A percentile compares a stretch with the other conserved stretches of the same genome.
These are phyloP conservation scores for Starmera dryadoides DNA, from an alignment of 805 yeast species.

Conservation along the genomic window DNA sequence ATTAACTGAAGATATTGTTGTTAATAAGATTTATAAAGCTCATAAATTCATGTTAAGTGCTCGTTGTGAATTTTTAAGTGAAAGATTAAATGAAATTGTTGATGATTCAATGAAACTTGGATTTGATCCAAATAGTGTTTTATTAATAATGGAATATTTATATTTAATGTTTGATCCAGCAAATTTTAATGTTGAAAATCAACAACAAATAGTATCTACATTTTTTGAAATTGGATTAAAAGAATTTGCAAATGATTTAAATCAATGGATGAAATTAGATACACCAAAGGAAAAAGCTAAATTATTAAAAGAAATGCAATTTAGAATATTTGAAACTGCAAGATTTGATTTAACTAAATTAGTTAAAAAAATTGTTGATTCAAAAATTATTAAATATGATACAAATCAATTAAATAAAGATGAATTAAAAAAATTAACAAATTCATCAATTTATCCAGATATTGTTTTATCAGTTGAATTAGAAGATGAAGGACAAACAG, in stretches of 20 bases:
- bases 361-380: conserved; percentile 13
- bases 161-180: conserved; percentile 32
- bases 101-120: not conserved
- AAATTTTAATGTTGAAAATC: conserved; percentile 20
- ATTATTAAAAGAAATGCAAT: conserved; percentile 22
- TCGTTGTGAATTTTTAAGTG: conserved; percentile 25
- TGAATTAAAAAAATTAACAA: conserved; percentile 7
- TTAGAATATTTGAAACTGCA: conserved; percentile 12
- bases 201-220: conserved; percentile 22
- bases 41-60: conserved; percentile 37
- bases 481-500: conserved; percentile 20
- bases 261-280: conserved; percentile 19
- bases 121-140: not conserved
- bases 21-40: conserved; percentile 13
- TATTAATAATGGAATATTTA: conserved; percentile 22
- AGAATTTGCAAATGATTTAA: conserved; percentile 30
- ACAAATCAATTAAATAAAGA: conserved; percentile 3
- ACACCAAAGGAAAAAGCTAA: conserved; percentile 25
- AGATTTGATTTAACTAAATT: conserved; percentile 12
- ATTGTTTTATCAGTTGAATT: conserved; percentile 31
- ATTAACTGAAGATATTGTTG: conserved; percentile 14
- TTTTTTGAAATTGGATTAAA: conserved; percentile 24
- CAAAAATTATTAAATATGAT: conserved; percentile 5
- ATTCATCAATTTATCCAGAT: conserved; percentile 36
- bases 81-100: not conserved